Percentiles rank a stretch among this genome's conserved stretches.
Conservation (phyloP, 768 basidiomycete genomes). For the Leccinum variicolor region DNA sequence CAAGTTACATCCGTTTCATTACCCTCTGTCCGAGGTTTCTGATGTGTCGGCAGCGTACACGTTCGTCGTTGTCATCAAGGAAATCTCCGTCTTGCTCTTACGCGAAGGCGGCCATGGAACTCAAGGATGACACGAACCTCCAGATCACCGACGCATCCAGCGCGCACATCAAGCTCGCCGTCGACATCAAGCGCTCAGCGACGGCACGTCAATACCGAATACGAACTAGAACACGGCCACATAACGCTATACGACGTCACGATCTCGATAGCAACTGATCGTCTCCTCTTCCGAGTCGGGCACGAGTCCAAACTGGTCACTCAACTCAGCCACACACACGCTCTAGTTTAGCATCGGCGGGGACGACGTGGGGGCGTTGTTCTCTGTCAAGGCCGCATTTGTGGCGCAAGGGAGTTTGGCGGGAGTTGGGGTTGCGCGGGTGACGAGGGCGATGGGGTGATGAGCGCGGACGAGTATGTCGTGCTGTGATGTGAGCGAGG, state of each 20-base stretch:
- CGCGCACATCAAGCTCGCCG: constrained; percentile 69
- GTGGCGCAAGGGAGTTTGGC: constrained; percentile 78
- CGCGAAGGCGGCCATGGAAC: constrained; percentile 94
- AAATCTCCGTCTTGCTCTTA: constrained; percentile 78
- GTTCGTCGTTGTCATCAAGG: constrained; percentile 80
- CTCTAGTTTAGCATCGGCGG: constrained; percentile 86
- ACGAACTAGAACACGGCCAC: constrained; percentile 86
- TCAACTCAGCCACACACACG: constrained; percentile 75
- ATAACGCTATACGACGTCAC: constrained; percentile 80
- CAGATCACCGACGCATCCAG: constrained; percentile 74
- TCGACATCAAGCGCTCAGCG: constrained; percentile 85
- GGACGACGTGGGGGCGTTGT: constrained; percentile 80
- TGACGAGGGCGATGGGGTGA: constrained; percentile 52
- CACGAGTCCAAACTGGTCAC: constrained; percentile 65
- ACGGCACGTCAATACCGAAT: constrained; percentile 96
- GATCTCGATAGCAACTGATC: constrained; percentile 84
- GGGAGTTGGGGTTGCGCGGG: constrained; percentile 62
- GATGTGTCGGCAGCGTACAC: constrained; percentile 61
- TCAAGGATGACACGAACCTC: constrained; percentile 94
- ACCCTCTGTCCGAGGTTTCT: background rate
- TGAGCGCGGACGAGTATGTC: constrained; percentile 53
- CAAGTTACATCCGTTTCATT: constrained; percentile 24
- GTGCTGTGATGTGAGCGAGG: constrained; percentile 38
- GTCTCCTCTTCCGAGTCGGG: constrained; percentile 47
- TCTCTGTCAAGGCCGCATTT: constrained; percentile 87